phyloP scores from a whole-genome alignment of 2,329 filamentous ascomycete genomes.

The Raffaelea ambrosiae region DNA sequence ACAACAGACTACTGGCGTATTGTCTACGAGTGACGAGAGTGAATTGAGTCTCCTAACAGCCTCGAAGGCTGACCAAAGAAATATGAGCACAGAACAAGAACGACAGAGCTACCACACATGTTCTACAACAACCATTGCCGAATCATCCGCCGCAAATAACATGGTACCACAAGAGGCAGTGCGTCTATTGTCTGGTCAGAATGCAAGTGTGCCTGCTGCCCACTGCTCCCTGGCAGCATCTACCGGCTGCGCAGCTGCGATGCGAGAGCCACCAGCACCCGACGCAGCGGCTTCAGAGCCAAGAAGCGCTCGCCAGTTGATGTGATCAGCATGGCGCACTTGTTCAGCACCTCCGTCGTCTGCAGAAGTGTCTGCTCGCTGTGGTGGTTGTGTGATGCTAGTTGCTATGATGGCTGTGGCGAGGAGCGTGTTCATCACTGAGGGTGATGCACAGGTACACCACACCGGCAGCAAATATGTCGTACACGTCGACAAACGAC shows the following conservation, averaged over 20 bases:
- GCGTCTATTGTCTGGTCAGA: no score
- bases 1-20: no score
- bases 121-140: background rate
- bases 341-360: constrained; percentile 4
- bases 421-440: background rate
- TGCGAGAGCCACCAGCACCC: background rate
- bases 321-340: constrained; percentile 6
- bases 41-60: no score
- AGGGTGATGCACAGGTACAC: constrained; percentile 3
- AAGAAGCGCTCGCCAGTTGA: constrained; percentile 4
- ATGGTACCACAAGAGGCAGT: background rate
- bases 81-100: constrained; percentile 1
- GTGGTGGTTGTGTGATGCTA: no score
- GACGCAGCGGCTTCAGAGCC: constrained; percentile 3
- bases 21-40: no score
- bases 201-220: no score
- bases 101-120: background rate
- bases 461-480: constrained; percentile 7
- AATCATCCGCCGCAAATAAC: background rate
- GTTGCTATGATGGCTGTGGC: background rate
- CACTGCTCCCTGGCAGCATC: no score
- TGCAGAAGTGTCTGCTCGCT: background rate
- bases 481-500: constrained; percentile 10
- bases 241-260: background rate
- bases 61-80: background rate